Conservation (phyloP, 2,329 filamentous ascomycete species). For the Fusarium foetens region DNA sequence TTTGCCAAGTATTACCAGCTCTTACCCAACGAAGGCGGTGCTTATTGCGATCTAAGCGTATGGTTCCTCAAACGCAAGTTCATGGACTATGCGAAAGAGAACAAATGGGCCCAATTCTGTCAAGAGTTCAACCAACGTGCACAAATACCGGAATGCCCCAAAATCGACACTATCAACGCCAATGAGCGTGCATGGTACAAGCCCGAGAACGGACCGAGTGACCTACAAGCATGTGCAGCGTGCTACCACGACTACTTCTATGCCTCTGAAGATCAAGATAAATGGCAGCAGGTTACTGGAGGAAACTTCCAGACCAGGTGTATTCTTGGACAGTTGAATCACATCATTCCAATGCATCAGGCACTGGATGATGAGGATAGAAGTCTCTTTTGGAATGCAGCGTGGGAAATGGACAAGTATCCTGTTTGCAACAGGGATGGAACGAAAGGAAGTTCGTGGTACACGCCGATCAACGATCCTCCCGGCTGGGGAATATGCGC, state of each 20-base stretch:
- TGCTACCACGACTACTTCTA: constrained; percentile 53
- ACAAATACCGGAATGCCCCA: constrained; percentile 44
- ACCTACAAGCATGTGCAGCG: constrained; percentile 49
- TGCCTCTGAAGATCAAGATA: constrained; percentile 44
- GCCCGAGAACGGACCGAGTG: constrained; percentile 36
- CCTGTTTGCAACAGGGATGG: constrained; percentile 48
- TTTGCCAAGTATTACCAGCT: constrained; percentile 47
- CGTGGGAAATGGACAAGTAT: constrained; percentile 42
- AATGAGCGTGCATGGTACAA: constrained; percentile 49
- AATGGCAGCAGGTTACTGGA: constrained; percentile 37
- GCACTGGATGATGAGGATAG: constrained; percentile 46
- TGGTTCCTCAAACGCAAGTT: constrained; percentile 48
- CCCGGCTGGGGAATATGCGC: constrained; percentile 50
- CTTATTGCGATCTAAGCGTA: constrained; percentile 48
- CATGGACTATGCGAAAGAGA: constrained; percentile 33
- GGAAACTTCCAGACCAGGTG: constrained; percentile 41
- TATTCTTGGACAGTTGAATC: constrained; percentile 46
- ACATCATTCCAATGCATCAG: constrained; percentile 46
- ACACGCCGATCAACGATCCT: constrained; percentile 48
- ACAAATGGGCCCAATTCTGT: constrained; percentile 50
- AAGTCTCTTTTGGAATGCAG: constrained; percentile 49
- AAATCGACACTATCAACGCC: constrained; percentile 26
- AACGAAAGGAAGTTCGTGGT: constrained; percentile 48
- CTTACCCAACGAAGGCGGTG: background rate
- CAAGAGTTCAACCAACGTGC: constrained; percentile 45